phyloP scores from a whole-genome alignment of 176 grass and related monocot species.

The Musa beccarii region DNA sequence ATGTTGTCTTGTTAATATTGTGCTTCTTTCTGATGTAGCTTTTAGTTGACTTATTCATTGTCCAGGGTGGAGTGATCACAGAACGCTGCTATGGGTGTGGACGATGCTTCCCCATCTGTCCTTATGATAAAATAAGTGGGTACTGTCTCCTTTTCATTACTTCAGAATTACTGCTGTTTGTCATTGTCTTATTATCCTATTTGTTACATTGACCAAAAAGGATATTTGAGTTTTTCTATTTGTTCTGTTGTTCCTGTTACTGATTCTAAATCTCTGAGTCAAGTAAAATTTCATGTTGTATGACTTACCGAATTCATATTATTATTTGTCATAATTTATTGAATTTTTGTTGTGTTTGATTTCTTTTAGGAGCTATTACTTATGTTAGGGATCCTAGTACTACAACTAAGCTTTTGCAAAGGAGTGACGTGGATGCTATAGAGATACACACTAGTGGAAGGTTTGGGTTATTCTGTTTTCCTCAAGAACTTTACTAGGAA shows the following conservation, averaged over 20 bases:
- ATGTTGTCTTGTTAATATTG: not conserved
- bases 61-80: slow-evolving; percentile 67
- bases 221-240: not conserved
- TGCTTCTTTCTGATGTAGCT: not conserved
- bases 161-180: not conserved
- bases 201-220: not conserved
- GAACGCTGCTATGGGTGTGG: slow-evolving; percentile 85
- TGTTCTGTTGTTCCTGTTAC: not conserved
- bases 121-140: slow-evolving; percentile 91
- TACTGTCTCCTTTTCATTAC: not conserved
- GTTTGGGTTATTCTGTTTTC: slow-evolving; percentile 11
- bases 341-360: slow-evolving; percentile 37
- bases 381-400: slow-evolving; percentile 70
- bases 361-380: slow-evolving; percentile 59
- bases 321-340: slow-evolving; percentile 28
- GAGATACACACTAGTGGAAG: slow-evolving; percentile 88
- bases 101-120: slow-evolving; percentile 70
- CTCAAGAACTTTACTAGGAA: not conserved
- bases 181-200: not conserved
- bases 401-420: slow-evolving; percentile 61
- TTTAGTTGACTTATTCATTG: slow-evolving; percentile 15
- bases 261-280: not conserved
- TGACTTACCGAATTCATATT: slow-evolving; percentile 9
- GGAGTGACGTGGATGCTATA: slow-evolving; percentile 75
- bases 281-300: not conserved